Evolutionary conservation across 108 stramenopile genomes (phyloP).

Genomic region (Skeletonema tropicum): DNA sequence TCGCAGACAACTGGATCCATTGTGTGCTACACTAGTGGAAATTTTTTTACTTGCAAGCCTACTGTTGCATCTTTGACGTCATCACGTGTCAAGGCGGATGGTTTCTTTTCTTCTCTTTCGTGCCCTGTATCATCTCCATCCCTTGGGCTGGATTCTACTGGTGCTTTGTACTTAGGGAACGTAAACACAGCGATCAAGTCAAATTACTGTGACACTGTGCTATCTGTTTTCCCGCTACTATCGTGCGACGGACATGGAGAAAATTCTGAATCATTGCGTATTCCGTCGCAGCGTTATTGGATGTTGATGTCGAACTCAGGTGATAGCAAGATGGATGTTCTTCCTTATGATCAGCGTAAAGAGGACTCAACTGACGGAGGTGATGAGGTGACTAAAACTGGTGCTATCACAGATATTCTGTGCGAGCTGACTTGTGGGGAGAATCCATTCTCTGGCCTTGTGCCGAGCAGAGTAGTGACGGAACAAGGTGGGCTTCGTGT

Average conservation of each 20-base stretch:
- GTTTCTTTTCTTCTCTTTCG: constrained; percentile 43
- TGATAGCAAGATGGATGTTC: constrained; percentile 38
- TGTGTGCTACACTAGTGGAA: constrained; percentile 22
- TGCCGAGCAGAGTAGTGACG: constrained; percentile 65
- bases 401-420: constrained; percentile 58
- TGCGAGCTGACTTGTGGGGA: constrained; percentile 70
- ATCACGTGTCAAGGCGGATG: constrained; percentile 12
- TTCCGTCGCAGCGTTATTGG: constrained; percentile 76
- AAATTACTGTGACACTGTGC: constrained; percentile 53
- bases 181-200: constrained; percentile 31
- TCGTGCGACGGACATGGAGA: constrained; percentile 53
- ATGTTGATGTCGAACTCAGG: constrained; percentile 63
- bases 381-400: constrained; percentile 46
- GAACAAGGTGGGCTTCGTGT: constrained; percentile 43
- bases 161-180: constrained; percentile 37
- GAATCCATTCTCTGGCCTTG: constrained; percentile 49
- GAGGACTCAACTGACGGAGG: constrained; percentile 26
- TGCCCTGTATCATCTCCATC: constrained; percentile 43
- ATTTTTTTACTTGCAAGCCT: constrained; percentile 24
- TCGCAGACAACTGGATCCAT: constrained; percentile 13
- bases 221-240: constrained; percentile 61
- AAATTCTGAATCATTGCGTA: constrained; percentile 31
- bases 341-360: constrained; percentile 14
- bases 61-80: constrained; percentile 6
- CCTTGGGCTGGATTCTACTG: constrained; percentile 68